These are phyloP conservation scores for Gossypium aridum DNA, from an alignment of 441 rosid genomes.

Conservation along the genomic window DNA sequence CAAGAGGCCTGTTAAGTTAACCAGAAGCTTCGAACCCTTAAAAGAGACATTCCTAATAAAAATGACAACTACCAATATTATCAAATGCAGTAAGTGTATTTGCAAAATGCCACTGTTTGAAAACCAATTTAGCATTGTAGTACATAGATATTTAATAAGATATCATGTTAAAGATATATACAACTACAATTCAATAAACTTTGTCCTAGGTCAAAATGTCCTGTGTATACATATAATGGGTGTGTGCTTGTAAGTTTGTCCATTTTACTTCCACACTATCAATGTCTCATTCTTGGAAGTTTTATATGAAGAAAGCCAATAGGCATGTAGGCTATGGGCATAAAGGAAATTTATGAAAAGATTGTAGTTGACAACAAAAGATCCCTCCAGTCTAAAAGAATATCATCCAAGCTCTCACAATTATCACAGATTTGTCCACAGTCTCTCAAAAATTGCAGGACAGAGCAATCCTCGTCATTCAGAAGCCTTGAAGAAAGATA, in stretches of 20 bases:
- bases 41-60: background rate
- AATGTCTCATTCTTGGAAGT: background rate
- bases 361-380: background rate
- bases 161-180: background rate
- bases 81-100: background rate
- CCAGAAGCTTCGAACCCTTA: background rate
- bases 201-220: background rate
- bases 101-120: background rate
- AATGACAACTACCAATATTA: background rate
- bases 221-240: background rate
- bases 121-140: background rate
- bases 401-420: too few relatives aligned
- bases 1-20: background rate
- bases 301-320: background rate
- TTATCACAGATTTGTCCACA: background rate
- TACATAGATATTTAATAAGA: background rate
- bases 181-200: background rate
- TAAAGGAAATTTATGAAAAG: background rate
- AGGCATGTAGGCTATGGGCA: background rate
- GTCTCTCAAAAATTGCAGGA: background rate
- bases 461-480: background rate
- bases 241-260: background rate
- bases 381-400: background rate
- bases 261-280: background rate
- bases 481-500: background rate